phyloP scores from a whole-genome alignment of 192 early-diverging fungal genomes.

The Coemansia sp. region DNA sequence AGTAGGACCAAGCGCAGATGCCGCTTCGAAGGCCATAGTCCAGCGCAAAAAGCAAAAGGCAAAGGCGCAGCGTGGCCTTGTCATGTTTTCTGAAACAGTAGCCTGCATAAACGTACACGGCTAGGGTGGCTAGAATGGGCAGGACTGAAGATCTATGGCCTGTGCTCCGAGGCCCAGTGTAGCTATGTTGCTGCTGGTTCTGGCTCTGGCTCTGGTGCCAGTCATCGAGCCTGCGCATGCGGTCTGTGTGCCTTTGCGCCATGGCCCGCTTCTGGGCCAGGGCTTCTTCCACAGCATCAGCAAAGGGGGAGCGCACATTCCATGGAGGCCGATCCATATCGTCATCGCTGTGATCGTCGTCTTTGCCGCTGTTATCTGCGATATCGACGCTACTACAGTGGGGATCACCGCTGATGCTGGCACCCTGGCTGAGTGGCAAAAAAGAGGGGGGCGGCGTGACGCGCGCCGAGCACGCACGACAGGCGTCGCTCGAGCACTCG shows the following conservation, averaged over 20 bases:
- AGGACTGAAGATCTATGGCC: not conserved
- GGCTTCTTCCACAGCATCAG: constrained; percentile 32
- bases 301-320: constrained; percentile 30
- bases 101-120: not conserved
- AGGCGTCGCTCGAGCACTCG: constrained; percentile 5
- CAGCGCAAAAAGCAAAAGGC: not conserved
- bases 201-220: constrained; percentile 6
- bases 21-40: no score
- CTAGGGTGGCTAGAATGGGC: not conserved
- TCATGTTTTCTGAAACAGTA: not conserved
- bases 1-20: no score
- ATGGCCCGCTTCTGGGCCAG: constrained; percentile 11
- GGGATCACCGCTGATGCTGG: not conserved
- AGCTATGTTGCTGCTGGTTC: not conserved
- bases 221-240: constrained; percentile 10
- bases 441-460: no score
- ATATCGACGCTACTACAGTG: not conserved
- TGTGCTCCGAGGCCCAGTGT: not conserved
- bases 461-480: not conserved
- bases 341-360: not conserved
- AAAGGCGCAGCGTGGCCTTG: not conserved
- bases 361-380: not conserved
- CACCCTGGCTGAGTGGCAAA: no score
- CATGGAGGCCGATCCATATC: not conserved
- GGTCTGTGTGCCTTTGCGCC: constrained; percentile 12